Base-by-base conservation (phyloP, 345 rosid species). In the Hibiscus syriacus region DNA sequence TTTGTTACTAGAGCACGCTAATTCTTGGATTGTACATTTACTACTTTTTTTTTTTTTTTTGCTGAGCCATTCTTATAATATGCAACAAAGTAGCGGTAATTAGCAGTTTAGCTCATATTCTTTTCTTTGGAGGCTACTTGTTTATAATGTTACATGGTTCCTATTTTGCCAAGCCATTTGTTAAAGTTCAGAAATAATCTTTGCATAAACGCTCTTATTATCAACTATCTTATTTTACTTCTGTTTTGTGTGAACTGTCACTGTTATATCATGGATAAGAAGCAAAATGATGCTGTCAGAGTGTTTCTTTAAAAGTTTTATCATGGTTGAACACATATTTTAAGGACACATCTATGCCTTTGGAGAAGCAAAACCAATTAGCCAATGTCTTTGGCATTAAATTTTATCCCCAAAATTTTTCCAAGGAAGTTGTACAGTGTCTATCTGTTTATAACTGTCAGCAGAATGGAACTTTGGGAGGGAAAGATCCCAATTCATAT, bases 301-400 rank as follows among this genome's bases (percentile, higher is more conserved):
- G 80, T 76, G 85, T 84, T 77, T 84, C 90, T 45, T 68, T 93
- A 73, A 89, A 83, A 76, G 83, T 90, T 72, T 92, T 93, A 7
- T 79, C 84, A 54, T 87, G 92, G 90, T 69, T 93, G 74, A 82
- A 79, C 79, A 78, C 77, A 53, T 89, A 76, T 70, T 81, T 93
- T 76, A 75, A 74, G 80, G 80, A 77, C 20, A 68, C 68, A 30
- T 77, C 74, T 38, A 75, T 82, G 76, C 58, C 76, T 46, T 62
- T 60, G 30, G 85, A 86, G 73, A 74, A 81, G 77, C 69, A 80
- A 56, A 74, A 67, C 25, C 69, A 68, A 56, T 63, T 66, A 54
- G 88, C 83, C 74, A 78, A 70, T 32, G 75, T 58, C 54, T 49
- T 75, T 26, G 78, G 80, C 65, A 80, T 86, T 56, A 62, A 55